Base-by-base conservation (phyloP, 1,139 yeast genomes). In the Schwanniomyces etchellsii region DNA sequence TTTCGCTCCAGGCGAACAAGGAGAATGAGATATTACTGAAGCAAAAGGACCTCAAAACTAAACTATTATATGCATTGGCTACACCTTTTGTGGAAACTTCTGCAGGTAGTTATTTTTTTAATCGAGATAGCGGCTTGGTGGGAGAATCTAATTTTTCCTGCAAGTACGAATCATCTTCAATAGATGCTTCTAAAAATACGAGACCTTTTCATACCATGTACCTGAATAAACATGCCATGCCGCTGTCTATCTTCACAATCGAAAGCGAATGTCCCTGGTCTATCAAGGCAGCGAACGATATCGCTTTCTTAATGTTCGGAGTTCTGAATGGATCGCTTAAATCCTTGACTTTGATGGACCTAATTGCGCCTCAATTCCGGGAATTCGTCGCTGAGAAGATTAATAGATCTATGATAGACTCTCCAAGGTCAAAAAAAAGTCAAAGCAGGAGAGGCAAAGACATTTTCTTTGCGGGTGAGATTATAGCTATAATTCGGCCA, bases 231-330 rank as follows among this genome's bases (percentile, higher is more conserved):
- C 80, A 77, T 36, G 64, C 78, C 1, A 65, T 79, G 3, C 88
- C 89, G 24, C 86, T 81, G 48, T 91, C 95, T 0, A 81, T 88
- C 4, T 81, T 89, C 52, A 86, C 96, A 0, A 84, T 93, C 25
- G 78, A 76, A 9, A 61, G 73, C 13, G 75, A 72, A n/a, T 68
- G 73, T 29, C 96, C 96, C 0, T 89, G 93, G 86, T 57, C 67
- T 14, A 74, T 89, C 28, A 75, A 76, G 43, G 89, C 94, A 5
- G 89, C 94, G 5, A 89, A 89, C 48, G 96, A 89, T 55, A 64
- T 86, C 44, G 95, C 96, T 0, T 83, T 95, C 48, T 66, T 86
- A 40, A 78, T 84, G 64, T 84, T 88, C 60, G 96, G 96, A 12
- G 77, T 83, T 7, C 77, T 84, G 36, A 77, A 78, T 45, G 65